Conservation (phyloP, 768 basidiomycete species). For the Galerina marginata region DNA sequence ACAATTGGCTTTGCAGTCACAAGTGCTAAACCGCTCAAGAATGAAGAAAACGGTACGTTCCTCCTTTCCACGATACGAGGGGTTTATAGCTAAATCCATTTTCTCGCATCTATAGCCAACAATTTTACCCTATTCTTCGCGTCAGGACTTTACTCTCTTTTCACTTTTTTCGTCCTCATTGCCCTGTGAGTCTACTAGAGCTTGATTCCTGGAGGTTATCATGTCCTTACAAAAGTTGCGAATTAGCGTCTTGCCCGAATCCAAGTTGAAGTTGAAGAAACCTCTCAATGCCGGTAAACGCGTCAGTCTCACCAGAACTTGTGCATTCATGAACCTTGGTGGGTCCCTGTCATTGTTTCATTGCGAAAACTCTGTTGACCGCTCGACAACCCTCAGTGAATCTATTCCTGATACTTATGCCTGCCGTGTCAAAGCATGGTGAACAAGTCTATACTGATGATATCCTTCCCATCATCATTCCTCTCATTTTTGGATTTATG, state of each 20-base stretch:
- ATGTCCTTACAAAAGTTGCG: neutral
- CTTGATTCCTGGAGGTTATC: neutral
- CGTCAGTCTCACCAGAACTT: neutral
- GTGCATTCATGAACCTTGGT: conserved; percentile 6
- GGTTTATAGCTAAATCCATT: neutral
- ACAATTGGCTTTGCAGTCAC: conserved; percentile 1
- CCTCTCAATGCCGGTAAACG: conserved; percentile 7
- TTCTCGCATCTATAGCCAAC: neutral
- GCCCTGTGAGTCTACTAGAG: neutral
- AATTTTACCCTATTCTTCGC: neutral
- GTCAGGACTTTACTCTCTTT: conserved; percentile 1
- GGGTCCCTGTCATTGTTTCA: neutral
- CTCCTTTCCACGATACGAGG: too few species aligned
- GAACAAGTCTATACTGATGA: conserved; percentile 1
- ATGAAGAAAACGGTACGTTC: neutral
- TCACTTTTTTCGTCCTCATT: neutral
- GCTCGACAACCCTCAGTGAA: neutral
- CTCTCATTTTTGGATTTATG: conserved; percentile 5
- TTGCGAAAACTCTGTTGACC: neutral
- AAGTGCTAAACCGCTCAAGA: neutral
- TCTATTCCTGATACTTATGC: neutral
- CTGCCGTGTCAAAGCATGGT: neutral
- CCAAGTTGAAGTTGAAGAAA: neutral
- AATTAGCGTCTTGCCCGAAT: neutral
- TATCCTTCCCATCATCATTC: conserved; percentile 3